Evolutionary conservation across 2,329 filamentous ascomycete species (phyloP).

Genomic region (Neurospora crassa): DNA sequence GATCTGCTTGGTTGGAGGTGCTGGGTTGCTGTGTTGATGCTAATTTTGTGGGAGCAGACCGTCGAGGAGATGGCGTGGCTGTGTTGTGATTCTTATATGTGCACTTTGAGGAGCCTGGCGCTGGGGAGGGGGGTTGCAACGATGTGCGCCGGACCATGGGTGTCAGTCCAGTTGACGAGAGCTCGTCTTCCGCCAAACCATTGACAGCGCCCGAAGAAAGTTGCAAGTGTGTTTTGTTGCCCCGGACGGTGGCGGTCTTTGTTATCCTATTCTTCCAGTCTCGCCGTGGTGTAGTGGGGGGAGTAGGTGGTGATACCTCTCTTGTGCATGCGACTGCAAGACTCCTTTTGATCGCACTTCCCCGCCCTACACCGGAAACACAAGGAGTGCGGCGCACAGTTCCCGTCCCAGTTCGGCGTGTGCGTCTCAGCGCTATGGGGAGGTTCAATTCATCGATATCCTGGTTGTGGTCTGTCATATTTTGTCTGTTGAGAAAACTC

Average conservation of each 20-base stretch:
- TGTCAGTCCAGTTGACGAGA: neutral
- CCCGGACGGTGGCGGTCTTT: neutral
- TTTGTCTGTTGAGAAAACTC: neutral
- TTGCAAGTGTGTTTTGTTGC: neutral
- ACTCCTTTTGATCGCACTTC: neutral
- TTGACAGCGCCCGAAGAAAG: neutral
- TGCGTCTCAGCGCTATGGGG: neutral
- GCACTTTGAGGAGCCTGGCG: neutral
- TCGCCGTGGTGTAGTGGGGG: neutral
- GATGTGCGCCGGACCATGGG: neutral
- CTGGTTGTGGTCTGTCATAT: neutral
- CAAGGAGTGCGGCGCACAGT: neutral
- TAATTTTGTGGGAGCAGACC: neutral
- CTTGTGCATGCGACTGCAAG: neutral
- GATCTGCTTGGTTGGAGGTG: neutral
- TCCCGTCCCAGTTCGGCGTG: neutral
- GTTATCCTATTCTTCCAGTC: neutral
- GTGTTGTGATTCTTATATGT: neutral
- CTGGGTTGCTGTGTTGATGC: neutral
- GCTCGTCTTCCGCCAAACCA: neutral
- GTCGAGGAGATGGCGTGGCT: neutral
- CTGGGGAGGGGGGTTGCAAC: neutral
- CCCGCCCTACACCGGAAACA: no score
- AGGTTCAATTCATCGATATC: neutral
- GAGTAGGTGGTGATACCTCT: neutral